Base-by-base conservation (phyloP, 345 rosid species). In the Carallia brachiata region DNA sequence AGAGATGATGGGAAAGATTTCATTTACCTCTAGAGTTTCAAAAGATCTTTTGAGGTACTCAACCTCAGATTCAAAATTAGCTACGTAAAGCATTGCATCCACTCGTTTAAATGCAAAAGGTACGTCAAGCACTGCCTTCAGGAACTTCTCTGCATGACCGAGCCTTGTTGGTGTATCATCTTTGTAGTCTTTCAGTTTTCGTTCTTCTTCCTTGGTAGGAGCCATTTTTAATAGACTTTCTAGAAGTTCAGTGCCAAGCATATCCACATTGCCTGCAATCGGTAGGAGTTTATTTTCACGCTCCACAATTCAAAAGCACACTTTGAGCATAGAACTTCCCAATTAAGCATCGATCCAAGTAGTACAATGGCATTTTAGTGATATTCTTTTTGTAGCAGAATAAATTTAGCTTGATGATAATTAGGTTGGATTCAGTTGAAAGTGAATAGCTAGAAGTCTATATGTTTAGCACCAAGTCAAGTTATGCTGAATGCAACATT, bases 191-290 rank as follows among this genome's bases (percentile, higher is more conserved):
- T 84, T 89, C 73, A 95, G 77, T 47, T 85, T 95, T 2, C 94
- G 92, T 71, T 95, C 99, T 82, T 95, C 99, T 76, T 95, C 97
- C 79, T 95, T 95, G 36, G 86, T 85, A 0, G 98, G 98, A 7
- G 98, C 96, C 99, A 95, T 95, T 84, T 88, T 95, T 52, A 85
- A 69, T 73, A 95, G 82, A 82, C 88, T 88, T 80, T 95, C 99
- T 47, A 95, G 96, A 83, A 95, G 96, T 79, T 92, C 98, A 44
- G 95, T 79, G 59, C 98, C 99, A 62, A 96, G 97, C 30, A 90
- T 79, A 62, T 93, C 98, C 1, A 85, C 87, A 76, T 88, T 90
- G 47, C 99, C 99, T 96, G 88, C 65, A 56, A 7, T 52, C 12
- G 55, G 19, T 30, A 65, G 65, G 61, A 67, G 44, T 75, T 82